Percentiles rank a stretch among this genome's conserved stretches.
Evolutionary conservation across 2,329 filamentous ascomycete species (phyloP).

Genomic region (Aspergillus tanneri): DNA sequence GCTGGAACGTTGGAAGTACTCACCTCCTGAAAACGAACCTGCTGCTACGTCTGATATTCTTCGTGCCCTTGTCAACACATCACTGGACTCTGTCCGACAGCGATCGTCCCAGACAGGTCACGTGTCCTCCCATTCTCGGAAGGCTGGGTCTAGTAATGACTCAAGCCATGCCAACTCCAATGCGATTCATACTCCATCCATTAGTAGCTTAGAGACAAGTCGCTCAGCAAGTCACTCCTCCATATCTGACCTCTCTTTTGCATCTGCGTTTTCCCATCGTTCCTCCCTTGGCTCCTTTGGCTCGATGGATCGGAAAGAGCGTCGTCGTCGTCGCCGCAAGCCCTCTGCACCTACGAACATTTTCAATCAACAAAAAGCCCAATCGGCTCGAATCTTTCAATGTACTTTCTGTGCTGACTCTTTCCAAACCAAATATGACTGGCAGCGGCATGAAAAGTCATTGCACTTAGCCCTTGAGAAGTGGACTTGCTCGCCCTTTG

Average conservation of each 20-base stretch:
- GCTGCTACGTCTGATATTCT: slow-evolving; percentile 64
- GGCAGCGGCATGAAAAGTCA: slow-evolving; percentile 60
- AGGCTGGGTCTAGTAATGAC: slow-evolving; percentile 50
- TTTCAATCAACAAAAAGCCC: slow-evolving; percentile 43
- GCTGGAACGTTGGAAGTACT: slow-evolving; percentile 68
- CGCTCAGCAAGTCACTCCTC: slow-evolving; percentile 54
- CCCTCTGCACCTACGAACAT: slow-evolving; percentile 43
- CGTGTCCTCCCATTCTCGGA: slow-evolving; percentile 38
- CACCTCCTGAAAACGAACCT: slow-evolving; percentile 68
- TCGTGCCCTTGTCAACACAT: slow-evolving; percentile 54
- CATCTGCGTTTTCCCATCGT: slow-evolving; percentile 57
- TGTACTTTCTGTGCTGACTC: slow-evolving; percentile 60
- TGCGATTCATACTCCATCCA: slow-evolving; percentile 52
- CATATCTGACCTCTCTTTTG: slow-evolving; percentile 55
- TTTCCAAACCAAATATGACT: slow-evolving; percentile 59
- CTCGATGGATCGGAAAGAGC: slow-evolving; percentile 59
- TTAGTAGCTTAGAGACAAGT: slow-evolving; percentile 55
- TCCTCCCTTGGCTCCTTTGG: slow-evolving; percentile 56
- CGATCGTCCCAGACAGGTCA: slow-evolving; percentile 32
- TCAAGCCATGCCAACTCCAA: slow-evolving; percentile 55
- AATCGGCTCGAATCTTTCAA: slow-evolving; percentile 52
- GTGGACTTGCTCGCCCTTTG: slow-evolving; percentile 61
- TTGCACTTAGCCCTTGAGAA: slow-evolving; percentile 57
- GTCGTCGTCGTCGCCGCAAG: slow-evolving; percentile 56
- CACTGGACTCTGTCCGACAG: slow-evolving; percentile 35